Evolutionary conservation across 768 basidiomycete species (phyloP).

Genomic region (Naganishia onofrii): DNA sequence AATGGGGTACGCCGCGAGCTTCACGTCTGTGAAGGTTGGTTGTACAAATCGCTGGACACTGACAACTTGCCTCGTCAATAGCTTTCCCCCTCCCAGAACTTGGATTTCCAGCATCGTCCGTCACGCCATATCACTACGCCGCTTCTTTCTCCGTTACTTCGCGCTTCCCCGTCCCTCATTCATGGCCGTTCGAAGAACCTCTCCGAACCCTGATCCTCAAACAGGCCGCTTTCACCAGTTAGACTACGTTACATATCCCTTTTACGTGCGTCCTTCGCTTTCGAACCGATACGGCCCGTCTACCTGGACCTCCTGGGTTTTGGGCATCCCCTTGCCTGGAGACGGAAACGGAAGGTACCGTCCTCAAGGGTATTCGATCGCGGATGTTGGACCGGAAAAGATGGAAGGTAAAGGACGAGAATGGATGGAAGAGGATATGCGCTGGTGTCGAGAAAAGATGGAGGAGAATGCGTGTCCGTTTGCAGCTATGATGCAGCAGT

Average conservation of each 20-base stretch:
- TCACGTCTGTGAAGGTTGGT: no score
- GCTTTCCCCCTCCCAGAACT: not conserved
- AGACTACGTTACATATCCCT: slow-evolving; percentile 21
- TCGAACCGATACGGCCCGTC: slow-evolving; percentile 18
- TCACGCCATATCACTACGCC: slow-evolving; percentile 66
- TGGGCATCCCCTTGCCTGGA: slow-evolving; percentile 15
- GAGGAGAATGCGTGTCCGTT: slow-evolving; percentile 11
- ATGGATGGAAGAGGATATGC: slow-evolving; percentile 24
- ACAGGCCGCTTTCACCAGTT: slow-evolving; percentile 2
- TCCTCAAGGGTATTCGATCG: slow-evolving; percentile 23
- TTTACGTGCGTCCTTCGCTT: slow-evolving; percentile 23
- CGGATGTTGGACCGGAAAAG: slow-evolving; percentile 18
- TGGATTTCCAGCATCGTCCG: slow-evolving; percentile 8
- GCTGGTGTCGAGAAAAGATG: not conserved
- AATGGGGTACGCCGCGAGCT: no score
- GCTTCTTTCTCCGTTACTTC: slow-evolving; percentile 64
- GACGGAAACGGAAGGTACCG: slow-evolving; percentile 23
- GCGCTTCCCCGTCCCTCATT: slow-evolving; percentile 56
- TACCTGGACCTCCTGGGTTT: not conserved
- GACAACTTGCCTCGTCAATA: not conserved
- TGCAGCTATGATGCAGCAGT: slow-evolving; percentile 8
- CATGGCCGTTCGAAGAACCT: not conserved
- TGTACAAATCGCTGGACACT: not conserved
- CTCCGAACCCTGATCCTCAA: not conserved
- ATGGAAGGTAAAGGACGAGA: slow-evolving; percentile 22